phyloP scores from a whole-genome alignment of 306 rosid genomes.

The Ceratonia siliqua region DNA sequence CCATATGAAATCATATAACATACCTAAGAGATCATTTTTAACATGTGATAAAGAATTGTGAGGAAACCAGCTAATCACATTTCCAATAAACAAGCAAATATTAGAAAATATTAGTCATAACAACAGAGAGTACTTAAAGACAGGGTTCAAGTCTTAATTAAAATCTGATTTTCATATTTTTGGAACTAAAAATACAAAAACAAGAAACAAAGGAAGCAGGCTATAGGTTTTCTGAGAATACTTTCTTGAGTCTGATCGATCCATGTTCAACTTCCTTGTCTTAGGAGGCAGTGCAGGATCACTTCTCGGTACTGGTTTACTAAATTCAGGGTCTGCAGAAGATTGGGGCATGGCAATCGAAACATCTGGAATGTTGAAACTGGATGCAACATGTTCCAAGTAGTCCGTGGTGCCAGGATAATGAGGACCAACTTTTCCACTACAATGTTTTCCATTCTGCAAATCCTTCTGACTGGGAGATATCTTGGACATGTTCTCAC shows the following conservation, averaged over 20 bases:
- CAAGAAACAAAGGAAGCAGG: constrained; percentile 19
- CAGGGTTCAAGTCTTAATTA: constrained; percentile 12
- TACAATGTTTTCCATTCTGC: constrained; percentile 53
- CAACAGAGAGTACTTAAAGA: not conserved
- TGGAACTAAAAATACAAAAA: not conserved
- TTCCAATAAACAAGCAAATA: constrained; percentile 3
- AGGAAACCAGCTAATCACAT: not conserved
- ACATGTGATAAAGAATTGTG: not conserved
- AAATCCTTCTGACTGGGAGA: constrained; percentile 50
- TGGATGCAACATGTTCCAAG: constrained; percentile 73
- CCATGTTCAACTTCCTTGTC: constrained; percentile 64
- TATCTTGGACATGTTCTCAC: constrained; percentile 51
- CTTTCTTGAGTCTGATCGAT: constrained; percentile 82
- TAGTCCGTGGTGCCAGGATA: constrained; percentile 52
- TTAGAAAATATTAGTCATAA: not conserved
- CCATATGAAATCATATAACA: not conserved
- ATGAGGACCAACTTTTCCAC: constrained; percentile 53
- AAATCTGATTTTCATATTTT: constrained; percentile 14
- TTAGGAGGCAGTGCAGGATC: constrained; percentile 72
- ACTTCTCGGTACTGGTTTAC: constrained; percentile 57
- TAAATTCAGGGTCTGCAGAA: constrained; percentile 68
- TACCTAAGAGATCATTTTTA: not conserved
- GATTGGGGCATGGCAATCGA: constrained; percentile 76
- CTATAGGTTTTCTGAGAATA: constrained; percentile 42
- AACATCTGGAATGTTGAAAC: constrained; percentile 69